Evolutionary conservation across 2,329 filamentous ascomycete genomes (phyloP).

Genomic region (Falciphora oryzae): DNA sequence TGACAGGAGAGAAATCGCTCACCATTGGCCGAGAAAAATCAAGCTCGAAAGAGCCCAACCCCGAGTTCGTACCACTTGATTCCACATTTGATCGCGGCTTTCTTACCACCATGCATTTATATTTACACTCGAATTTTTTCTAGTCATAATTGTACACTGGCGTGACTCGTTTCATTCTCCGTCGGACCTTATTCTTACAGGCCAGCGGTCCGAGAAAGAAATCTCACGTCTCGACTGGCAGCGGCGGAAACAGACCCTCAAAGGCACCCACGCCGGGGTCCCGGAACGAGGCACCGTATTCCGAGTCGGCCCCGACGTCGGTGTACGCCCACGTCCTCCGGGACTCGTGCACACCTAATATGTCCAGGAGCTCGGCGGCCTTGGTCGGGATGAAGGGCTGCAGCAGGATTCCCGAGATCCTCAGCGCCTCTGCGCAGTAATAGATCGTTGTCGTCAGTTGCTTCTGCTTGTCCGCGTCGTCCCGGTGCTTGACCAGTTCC

Average conservation of each 20-base stretch:
- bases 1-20: background rate
- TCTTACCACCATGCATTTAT: background rate
- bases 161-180: background rate
- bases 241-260: constrained; percentile 47
- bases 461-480: constrained; percentile 23
- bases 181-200: background rate
- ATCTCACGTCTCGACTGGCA: constrained; percentile 34
- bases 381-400: constrained; percentile 89
- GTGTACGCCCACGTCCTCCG: constrained; percentile 61
- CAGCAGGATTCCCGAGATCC: constrained; percentile 75
- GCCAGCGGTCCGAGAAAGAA: constrained; percentile 14
- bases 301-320: constrained; percentile 54
- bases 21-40: background rate
- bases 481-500: constrained; percentile 39
- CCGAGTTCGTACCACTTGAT: background rate
- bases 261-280: constrained; percentile 30
- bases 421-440: constrained; percentile 66
- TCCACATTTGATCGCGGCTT: background rate
- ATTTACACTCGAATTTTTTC: background rate
- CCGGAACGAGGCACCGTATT: constrained; percentile 55
- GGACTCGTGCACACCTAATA: constrained; percentile 62
- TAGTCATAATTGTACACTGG: background rate
- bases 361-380: constrained; percentile 64
- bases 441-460: constrained; percentile 60
- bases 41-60: background rate